Base-by-base conservation (phyloP, 192 early-diverging fungal species). In the Tieghemiomyces parasiticus region DNA sequence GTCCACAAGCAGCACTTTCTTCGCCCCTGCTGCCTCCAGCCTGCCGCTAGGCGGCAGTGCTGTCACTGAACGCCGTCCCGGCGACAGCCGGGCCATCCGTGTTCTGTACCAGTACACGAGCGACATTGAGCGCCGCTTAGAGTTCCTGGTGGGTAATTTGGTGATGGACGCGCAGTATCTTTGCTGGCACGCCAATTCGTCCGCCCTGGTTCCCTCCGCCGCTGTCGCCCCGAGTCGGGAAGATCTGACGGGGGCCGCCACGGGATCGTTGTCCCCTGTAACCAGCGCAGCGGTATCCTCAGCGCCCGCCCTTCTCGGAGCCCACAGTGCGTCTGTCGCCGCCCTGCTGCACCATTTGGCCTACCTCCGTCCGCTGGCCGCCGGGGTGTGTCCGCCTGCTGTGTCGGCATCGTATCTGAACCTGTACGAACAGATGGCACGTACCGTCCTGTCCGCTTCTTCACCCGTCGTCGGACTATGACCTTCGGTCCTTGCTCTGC, bases 101-200 rank as follows among this genome's bases (percentile, higher is more conserved):
- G 26, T 58, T 20, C 34, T 58, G n/a, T 58, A 58, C 35, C 55
- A 58, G 33, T 35, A 58, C 55, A 58, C 55, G 33, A n/a, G 55
- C 19, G 55, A 58, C 6, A 58, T 58, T 38, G 55, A 58, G 26
- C 55, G 55, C 34, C 33, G 35, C 3, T 26, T 58, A 3, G 55
- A 58, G 13, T 58, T 58, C 55, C 32, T 58, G 33, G 55, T 58
- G 55, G 35, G 55, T 58, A 58, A 58, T 34, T 22, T 58, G 35
- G 22, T 58, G 0, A 38, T 58, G 55, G 55, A 58, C 35, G 55
- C 55, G 8, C 55, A 30, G 33, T 58, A 58, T 35, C 32, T 35
- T 0, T 58, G 55, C 35, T 58, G 33, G 2, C 28, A 35, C 28
- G 34, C 32, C 19, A 58, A 26, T 35, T n/a, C 16, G 24, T 19